Evolutionary conservation across 225 moss, liverwort and hornwort species (phyloP).

Genomic region (Pseudisothecium myosuroides): DNA sequence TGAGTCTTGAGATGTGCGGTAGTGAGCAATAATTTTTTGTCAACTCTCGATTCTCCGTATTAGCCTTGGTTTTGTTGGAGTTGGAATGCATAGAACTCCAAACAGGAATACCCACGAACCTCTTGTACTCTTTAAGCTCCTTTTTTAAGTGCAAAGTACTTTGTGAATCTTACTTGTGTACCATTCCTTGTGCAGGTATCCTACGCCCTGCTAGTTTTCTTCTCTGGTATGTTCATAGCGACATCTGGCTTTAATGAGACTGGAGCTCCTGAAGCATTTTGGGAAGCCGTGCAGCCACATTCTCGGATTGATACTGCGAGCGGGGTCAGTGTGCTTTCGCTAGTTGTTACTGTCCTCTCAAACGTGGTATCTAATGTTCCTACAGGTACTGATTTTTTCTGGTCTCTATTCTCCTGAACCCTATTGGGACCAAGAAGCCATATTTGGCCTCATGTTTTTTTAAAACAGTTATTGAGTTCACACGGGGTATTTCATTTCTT

Average conservation of each 20-base stretch:
- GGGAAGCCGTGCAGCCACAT: slow-evolving; percentile 68
- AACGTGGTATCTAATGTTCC: slow-evolving; percentile 89
- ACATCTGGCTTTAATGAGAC: slow-evolving; percentile 67
- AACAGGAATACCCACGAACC: background rate
- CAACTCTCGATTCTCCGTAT: background rate
- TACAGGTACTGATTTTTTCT: slow-evolving; percentile 32
- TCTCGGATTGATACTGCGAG: slow-evolving; percentile 44
- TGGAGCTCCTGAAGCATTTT: slow-evolving; percentile 57
- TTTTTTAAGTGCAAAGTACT: background rate
- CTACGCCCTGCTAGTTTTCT: slow-evolving; percentile 73
- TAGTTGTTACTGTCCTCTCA: slow-evolving; percentile 71
- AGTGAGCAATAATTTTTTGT: background rate
- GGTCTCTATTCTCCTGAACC: background rate
- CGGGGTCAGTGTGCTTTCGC: slow-evolving; percentile 44
- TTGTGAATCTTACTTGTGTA: background rate
- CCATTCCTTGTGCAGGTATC: slow-evolving; percentile 34
- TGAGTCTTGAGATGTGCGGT: background rate
- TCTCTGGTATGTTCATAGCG: slow-evolving; percentile 85
- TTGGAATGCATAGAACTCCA: background rate
- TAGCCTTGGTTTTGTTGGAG: background rate
- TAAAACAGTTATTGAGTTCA: background rate
- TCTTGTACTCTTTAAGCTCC: no score
- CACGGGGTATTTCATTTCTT: background rate
- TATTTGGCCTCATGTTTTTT: background rate
- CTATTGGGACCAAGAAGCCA: background rate